Evolutionary conservation across 805 yeast genomes (phyloP), one percentile per base, ranked within the genome.

Genomic region (Myxozyma geophila): DNA sequence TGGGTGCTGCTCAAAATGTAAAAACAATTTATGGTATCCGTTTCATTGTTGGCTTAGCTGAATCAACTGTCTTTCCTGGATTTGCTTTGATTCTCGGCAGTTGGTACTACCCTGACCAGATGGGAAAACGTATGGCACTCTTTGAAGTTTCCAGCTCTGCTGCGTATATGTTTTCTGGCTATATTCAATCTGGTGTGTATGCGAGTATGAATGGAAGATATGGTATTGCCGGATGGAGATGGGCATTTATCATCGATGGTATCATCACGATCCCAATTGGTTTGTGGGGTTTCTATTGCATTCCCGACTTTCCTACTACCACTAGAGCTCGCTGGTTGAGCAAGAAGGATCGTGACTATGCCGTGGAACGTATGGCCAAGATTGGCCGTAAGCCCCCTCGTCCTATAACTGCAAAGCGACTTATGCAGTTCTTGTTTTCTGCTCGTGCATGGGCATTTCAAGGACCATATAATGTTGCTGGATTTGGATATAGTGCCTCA

Each of bases 201-300:
- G 70, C 78, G 23, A 69, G 74, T 46, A 72, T 87, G 69, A 75
- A 80, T 59, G 89, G 88, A 36, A 76, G 72, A 9, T 71, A 74
- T 51, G 90, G 90, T 0, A 75, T 83, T 13, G 80, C 80, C 6
- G 85, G 89, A 12, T 88, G 91, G 91, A 80, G 86, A 77, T 88
- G 91, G 91, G 83, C 85, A 71, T 87, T 85, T 71, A 83, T 88
- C 52, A 80, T 88, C 64, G 90, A 87, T 72, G 87, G 87, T 12
- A 70, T 83, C 53, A 80, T 88, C 54, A 83, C 88, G 4, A 70
- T 78, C 7, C 77, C 76, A 4, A 74, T 78, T 19, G 82, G 80
- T 0, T 17, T 77, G 1, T 23, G 70, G 2, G 81, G 82, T 36
- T 71, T 33, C 49, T 65, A 48, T 33, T 52, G 56, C 15, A 46